These are phyloP conservation scores for Kodamaea anthophila DNA, from an alignment of 1,139 yeast genomes.

Conservation along the genomic window DNA sequence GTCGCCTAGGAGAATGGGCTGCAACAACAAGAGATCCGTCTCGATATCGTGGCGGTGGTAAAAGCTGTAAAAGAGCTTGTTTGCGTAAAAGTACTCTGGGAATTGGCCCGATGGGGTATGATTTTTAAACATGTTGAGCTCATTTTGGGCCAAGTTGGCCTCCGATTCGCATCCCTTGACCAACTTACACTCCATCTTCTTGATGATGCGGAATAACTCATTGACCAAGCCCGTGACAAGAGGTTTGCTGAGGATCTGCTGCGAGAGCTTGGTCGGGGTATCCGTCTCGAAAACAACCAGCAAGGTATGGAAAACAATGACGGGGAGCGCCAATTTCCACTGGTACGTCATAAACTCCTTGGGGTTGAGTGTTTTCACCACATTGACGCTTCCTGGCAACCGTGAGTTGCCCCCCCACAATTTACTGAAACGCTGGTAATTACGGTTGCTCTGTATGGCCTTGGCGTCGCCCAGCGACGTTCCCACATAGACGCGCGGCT, in stretches of 20 bases:
- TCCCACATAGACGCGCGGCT: slow-evolving; percentile 38
- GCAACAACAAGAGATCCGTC: slow-evolving; percentile 69
- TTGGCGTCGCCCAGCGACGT: slow-evolving; percentile 18
- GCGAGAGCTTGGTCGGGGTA: slow-evolving; percentile 49
- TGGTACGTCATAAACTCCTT: slow-evolving; percentile 66
- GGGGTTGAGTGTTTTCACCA: slow-evolving; percentile 45
- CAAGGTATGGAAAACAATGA: slow-evolving; percentile 72
- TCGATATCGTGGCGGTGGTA: slow-evolving; percentile 50
- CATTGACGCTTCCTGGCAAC: slow-evolving; percentile 13
- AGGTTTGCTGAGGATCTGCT: slow-evolving; percentile 79
- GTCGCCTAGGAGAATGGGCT: slow-evolving; percentile 83
- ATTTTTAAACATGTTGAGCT: slow-evolving; percentile 37
- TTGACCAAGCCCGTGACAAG: slow-evolving; percentile 70
- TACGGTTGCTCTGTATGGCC: slow-evolving; percentile 11
- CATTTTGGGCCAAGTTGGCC: slow-evolving; percentile 46
- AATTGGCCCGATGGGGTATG: slow-evolving; percentile 10
- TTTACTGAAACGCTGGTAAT: slow-evolving; percentile 26
- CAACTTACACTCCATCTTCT: slow-evolving; percentile 70
- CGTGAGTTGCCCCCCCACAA: slow-evolving; percentile 16
- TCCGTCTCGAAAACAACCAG: slow-evolving; percentile 68
- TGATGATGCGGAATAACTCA: slow-evolving; percentile 68
- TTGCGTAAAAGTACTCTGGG: slow-evolving; percentile 37
- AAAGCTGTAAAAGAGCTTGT: slow-evolving; percentile 55
- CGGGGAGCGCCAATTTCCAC: slow-evolving; percentile 80
- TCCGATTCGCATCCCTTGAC: slow-evolving; percentile 64